Conservation (phyloP, 2,329 filamentous ascomycete genomes). For the Arachnomyces sp. region DNA sequence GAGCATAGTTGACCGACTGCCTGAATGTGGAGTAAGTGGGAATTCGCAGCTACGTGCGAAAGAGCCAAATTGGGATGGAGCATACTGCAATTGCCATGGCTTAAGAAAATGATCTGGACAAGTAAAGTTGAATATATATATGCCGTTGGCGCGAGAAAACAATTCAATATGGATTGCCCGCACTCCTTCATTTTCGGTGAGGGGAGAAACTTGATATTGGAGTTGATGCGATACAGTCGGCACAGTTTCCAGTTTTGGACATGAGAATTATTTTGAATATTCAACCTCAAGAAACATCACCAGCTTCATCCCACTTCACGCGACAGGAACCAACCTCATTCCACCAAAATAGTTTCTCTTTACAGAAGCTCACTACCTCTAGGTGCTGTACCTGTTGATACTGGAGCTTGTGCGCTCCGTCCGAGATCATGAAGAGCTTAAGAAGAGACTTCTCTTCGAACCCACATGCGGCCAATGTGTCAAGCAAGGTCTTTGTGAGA, state of each 20-base stretch:
- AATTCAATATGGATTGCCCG: background rate
- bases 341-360: no score
- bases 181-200: constrained; percentile 9
- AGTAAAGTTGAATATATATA: no score
- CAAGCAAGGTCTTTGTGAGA: constrained; percentile 91
- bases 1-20: constrained; percentile 87
- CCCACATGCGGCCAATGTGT: constrained; percentile 63
- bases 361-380: no score
- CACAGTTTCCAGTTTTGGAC: constrained; percentile 18
- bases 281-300: background rate
- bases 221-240: constrained; percentile 8
- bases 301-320: background rate
- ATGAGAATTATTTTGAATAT: constrained; percentile 1
- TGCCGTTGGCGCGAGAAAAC: no score
- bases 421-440: constrained; percentile 51
- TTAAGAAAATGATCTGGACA: background rate
- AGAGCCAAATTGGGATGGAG: background rate
- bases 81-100: constrained; percentile 13
- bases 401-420: no score
- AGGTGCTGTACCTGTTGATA: no score
- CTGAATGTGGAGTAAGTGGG: constrained; percentile 37
- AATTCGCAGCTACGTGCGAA: background rate
- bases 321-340: constrained; percentile 7
- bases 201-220: no score
- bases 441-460: constrained; percentile 50